A percentile compares a stretch with the other conserved stretches of the same genome.
These are phyloP conservation scores for Biscogniauxia sp. DNA, from an alignment of 2,329 filamentous ascomycete genomes.

Conservation along the genomic window DNA sequence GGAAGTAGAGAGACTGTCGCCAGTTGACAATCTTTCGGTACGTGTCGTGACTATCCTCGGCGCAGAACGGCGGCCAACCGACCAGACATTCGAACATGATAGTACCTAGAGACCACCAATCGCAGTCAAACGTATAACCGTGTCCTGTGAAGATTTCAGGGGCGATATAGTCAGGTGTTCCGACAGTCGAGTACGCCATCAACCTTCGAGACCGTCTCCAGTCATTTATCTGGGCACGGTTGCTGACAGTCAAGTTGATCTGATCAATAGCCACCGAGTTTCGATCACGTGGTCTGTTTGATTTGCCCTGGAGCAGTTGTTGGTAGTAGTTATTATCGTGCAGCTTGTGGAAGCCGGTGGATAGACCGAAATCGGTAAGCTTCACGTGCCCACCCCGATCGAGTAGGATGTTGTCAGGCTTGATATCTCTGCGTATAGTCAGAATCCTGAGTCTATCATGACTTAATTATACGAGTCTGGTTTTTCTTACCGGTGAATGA, in stretches of 20 bases:
- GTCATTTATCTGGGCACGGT: conserved; percentile 96
- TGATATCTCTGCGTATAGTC: conserved; percentile 84
- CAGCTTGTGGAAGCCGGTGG: conserved; percentile 95
- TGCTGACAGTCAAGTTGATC: conserved; percentile 96
- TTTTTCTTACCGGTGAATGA: conserved; percentile 83
- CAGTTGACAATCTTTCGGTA: conserved; percentile 99
- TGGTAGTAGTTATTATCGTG: conserved; percentile 99
- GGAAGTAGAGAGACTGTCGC: conserved; percentile 93
- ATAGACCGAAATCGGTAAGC: conserved; percentile 95
- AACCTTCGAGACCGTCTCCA: conserved; percentile 94
- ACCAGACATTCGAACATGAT: conserved; percentile 99
- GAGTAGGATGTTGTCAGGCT: conserved; percentile 96
- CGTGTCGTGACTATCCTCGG: conserved; percentile 94
- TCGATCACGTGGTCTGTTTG: conserved; percentile 72
- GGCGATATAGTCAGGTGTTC: conserved; percentile 97
- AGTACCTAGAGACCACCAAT: conserved; percentile 98
- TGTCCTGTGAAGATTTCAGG: conserved; percentile 97
- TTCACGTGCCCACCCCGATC: conserved; percentile 97
- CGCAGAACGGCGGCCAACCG: conserved; percentile 98
- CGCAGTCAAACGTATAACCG: conserved; percentile 93
- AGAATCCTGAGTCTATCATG: conserved; percentile 2
- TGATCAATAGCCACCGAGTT: conserved; percentile 96
- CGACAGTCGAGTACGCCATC: conserved; percentile 97
- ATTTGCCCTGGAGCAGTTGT: conserved; percentile 81
- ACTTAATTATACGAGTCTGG: background rate